Evolutionary conservation across 495 filamentous ascomycete genomes (phyloP).

Genomic region (Barbatosphaeria neglecta): DNA sequence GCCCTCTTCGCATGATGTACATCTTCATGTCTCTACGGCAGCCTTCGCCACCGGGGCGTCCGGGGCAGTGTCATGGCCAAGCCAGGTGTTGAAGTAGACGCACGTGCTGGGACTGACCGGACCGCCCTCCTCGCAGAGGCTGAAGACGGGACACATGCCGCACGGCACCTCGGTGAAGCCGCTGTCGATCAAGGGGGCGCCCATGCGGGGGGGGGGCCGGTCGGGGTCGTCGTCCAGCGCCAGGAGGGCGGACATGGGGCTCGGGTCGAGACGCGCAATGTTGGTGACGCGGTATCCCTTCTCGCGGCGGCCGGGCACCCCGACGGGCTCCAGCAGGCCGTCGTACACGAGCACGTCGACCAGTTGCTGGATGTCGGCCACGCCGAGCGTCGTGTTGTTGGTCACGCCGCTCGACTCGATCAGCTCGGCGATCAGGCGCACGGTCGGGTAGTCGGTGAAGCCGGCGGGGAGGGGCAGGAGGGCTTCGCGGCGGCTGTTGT

Average conservation of each 20-base stretch:
- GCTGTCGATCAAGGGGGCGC: slow-evolving; percentile 30
- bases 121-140: slow-evolving; percentile 76
- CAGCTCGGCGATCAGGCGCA: slow-evolving; percentile 55
- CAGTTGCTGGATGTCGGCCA: slow-evolving; percentile 66
- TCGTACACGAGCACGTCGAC: slow-evolving; percentile 81
- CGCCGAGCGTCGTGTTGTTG: slow-evolving; percentile 48
- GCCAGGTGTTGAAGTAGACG: slow-evolving; percentile 81
- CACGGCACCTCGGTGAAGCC: slow-evolving; percentile 84
- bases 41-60: no score
- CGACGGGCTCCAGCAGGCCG: slow-evolving; percentile 53
- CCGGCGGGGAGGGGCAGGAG: slow-evolving; percentile 55
- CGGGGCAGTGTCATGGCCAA: slow-evolving; percentile 30
- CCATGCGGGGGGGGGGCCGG: slow-evolving; percentile 12
- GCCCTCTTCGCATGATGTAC: no score
- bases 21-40: no score
- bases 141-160: slow-evolving; percentile 87
- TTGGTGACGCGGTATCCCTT: slow-evolving; percentile 39
- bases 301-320: slow-evolving; percentile 20
- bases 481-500: slow-evolving; percentile 12
- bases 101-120: slow-evolving; percentile 82
- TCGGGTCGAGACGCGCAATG: slow-evolving; percentile 26
- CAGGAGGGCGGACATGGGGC: slow-evolving; percentile 16
- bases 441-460: slow-evolving; percentile 65
- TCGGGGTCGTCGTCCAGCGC: slow-evolving; percentile 26
- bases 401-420: slow-evolving; percentile 56